A percentile compares a stretch with the other conserved stretches of the same genome.
Conservation (phyloP, 75 land plant species). For the Isoetes taiwanensis region DNA sequence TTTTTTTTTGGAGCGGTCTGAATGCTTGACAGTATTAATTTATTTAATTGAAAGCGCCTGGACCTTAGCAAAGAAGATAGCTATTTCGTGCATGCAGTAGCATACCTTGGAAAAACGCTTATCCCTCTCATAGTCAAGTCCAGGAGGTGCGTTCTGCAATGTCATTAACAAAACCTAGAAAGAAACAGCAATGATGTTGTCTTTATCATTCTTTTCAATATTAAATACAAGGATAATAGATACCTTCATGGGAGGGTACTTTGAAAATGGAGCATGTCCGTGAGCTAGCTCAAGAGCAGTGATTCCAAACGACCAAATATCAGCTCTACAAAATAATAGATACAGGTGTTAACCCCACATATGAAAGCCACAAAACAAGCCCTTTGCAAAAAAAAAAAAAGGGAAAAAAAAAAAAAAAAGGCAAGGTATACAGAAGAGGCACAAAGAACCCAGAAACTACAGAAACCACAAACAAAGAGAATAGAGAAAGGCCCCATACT, state of each 20-base stretch:
- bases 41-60: too few relatives aligned
- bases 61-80: too few relatives aligned
- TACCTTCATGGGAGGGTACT: constrained; percentile 99
- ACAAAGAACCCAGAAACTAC: too few relatives aligned
- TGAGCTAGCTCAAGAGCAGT: constrained; percentile 97
- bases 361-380: too few relatives aligned
- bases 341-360: neutral
- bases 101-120: constrained; percentile 78
- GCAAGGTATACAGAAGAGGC: too few relatives aligned
- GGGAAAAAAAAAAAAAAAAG: too few relatives aligned
- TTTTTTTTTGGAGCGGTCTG: too few relatives aligned
- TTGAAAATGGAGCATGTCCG: constrained; percentile 99
- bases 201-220: neutral
- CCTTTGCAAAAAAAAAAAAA: too few relatives aligned
- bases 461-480: too few relatives aligned
- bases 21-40: too few relatives aligned
- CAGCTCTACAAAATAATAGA: constrained; percentile 56
- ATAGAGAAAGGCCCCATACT: too few relatives aligned
- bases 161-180: constrained; percentile 90
- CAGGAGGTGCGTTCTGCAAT: constrained; percentile 95
- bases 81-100: too few relatives aligned
- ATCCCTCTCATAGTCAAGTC: constrained; percentile 85
- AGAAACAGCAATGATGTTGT: neutral
- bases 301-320: constrained; percentile 98
- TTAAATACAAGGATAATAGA: neutral